Evolutionary conservation across 768 basidiomycete species (phyloP).

Genomic region (Tremella mesenterica): DNA sequence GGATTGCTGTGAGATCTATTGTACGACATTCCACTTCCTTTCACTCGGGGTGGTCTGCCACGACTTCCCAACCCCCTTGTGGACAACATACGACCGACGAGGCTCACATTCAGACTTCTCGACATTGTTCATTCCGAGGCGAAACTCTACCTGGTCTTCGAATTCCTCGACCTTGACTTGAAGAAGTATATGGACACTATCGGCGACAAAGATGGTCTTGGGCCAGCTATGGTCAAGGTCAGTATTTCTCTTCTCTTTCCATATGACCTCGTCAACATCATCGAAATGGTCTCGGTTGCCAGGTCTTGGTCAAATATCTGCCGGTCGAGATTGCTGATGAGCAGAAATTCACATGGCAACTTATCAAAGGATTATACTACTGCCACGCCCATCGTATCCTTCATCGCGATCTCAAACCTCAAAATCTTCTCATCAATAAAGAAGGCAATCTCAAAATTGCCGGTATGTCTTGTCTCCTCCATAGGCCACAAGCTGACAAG

Average conservation of each 20-base stretch:
- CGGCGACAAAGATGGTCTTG: constrained; percentile 52
- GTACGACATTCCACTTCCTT: background rate
- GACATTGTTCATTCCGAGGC: constrained; percentile 96
- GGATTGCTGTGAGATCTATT: background rate
- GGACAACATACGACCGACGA: background rate
- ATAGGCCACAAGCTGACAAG: constrained; percentile 1
- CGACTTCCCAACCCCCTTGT: background rate
- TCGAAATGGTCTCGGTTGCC: background rate
- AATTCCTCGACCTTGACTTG: constrained; percentile 92
- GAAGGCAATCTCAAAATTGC: constrained; percentile 86
- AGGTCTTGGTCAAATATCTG: background rate
- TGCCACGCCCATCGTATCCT: constrained; percentile 92
- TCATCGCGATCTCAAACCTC: constrained; percentile 94
- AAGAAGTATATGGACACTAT: constrained; percentile 94
- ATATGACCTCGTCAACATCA: background rate
- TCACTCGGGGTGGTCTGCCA: background rate
- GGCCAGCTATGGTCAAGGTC: constrained; percentile 79
- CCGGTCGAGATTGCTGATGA: too few relatives aligned
- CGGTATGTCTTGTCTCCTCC: constrained; percentile 17
- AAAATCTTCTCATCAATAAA: constrained; percentile 87
- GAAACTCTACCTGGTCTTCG: constrained; percentile 95
- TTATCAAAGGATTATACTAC: constrained; percentile 81
- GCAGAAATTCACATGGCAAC: constrained; percentile 93
- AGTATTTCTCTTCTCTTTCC: constrained; percentile 31
- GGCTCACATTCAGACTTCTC: constrained; percentile 56